A percentile compares a stretch with the other conserved stretches of the same genome.
These are phyloP conservation scores for Dianthus caryophyllus DNA, from an alignment of 148 eudicot species.

Conservation along the genomic window DNA sequence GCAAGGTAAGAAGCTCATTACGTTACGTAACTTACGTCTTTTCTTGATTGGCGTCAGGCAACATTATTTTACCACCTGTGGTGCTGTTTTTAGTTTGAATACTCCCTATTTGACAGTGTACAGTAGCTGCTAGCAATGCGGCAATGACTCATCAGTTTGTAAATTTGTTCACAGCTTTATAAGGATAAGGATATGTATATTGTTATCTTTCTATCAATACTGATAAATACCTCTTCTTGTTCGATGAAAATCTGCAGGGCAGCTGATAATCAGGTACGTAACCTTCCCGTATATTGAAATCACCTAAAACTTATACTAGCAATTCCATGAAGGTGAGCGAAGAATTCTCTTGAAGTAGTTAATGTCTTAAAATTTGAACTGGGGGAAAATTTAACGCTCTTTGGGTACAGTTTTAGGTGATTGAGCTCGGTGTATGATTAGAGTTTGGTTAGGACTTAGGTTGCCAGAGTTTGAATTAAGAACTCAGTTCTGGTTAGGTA, in stretches of 20 bases:
- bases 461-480: no score
- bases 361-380: no score
- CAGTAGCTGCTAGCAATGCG: no score
- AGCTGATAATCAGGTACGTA: constrained; percentile 60
- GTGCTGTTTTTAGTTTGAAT: neutral
- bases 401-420: no score
- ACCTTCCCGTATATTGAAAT: constrained; percentile 2
- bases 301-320: neutral
- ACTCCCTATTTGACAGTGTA: no score
- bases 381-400: no score
- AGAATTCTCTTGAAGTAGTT: no score
- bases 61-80: neutral
- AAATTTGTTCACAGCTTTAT: no score
- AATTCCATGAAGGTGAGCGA: neutral
- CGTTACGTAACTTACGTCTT: neutral
- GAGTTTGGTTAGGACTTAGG: no score
- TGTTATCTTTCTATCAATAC: neutral
- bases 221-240: constrained; percentile 13
- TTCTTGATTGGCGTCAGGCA: neutral
- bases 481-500: neutral
- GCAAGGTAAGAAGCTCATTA: constrained; percentile 43
- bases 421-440: no score
- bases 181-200: neutral
- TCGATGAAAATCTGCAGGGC: constrained; percentile 38
- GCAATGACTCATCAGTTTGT: no score